Base-by-base conservation (phyloP, 495 filamentous ascomycete genomes). In the Lichenothelia convexa region DNA sequence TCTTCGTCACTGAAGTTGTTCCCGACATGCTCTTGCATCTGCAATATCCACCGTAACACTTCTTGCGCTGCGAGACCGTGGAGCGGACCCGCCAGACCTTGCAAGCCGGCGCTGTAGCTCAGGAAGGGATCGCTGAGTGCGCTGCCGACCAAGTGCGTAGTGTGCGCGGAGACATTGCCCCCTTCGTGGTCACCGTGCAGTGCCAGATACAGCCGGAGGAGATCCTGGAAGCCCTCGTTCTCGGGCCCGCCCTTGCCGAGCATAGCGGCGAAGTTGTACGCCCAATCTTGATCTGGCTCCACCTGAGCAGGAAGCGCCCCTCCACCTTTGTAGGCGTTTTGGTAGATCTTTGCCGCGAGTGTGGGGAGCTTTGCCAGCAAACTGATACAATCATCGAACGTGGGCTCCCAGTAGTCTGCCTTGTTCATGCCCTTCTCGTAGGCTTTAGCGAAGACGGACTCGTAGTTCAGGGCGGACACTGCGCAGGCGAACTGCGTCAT, bases 101-200 rank as follows among this genome's bases (percentile, higher is more conserved):
- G 81, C 18, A 97, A 71, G 48, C 89, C 89, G 38, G 89, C 91
- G 54, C 79, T 86, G 66, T 95, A 95, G 51, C 78, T 84, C 40
- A 97, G 70, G 70, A 85, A 95, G 23, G 89, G 84, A 51, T 95
- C 91, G 57, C 77, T 82, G 38, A 97, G 71, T 6, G 91, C 91
- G 43, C 78, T 85, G n/a, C 89, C 89, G 22, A 97, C 91, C 6
- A 97, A 68, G 59, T 97, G 89, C 17, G 89, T 97, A n/a, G 89
- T 64, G 56, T 97, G 89, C 3, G 89, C 89, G 1, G 85, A 93
- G 38, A 95, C 89, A 51, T 97, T 97, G 36, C 89, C 89, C 39
- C 89, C 89, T 56, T 97, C 89, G 63, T 97, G 89, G 60, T 97
- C 89, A 31, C 87, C 87, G 63, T 97, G 89, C 8, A 97, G 74